These are phyloP conservation scores for Amphicarpaea edgeworthii DNA, from an alignment of 306 rosid genomes.

Conservation along the genomic window DNA sequence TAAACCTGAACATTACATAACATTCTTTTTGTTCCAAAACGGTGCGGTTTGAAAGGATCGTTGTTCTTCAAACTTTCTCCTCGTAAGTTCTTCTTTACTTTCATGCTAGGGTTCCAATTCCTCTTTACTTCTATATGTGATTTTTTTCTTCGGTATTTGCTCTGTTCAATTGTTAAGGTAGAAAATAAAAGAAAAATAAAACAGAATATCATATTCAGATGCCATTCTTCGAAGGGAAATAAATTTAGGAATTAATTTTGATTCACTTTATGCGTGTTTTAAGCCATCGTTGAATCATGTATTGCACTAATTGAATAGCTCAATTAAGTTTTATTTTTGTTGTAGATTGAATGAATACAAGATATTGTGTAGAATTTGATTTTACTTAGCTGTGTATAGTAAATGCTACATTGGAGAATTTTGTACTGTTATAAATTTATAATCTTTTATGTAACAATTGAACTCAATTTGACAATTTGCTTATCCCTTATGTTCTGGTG, in stretches of 20 bases:
- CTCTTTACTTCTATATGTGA: background rate
- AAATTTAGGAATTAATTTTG: conserved; percentile 19
- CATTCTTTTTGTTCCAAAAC: background rate
- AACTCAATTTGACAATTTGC: background rate
- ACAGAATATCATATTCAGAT: background rate
- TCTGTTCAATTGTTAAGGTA: background rate
- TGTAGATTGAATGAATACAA: background rate
- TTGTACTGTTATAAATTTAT: background rate
- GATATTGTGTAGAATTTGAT: conserved; percentile 2
- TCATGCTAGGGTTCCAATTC: conserved; percentile 29
- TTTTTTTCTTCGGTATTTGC: background rate
- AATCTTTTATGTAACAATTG: background rate
- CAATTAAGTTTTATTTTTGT: background rate
- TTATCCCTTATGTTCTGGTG: background rate
- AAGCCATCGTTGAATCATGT: background rate
- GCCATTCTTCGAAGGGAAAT: background rate
- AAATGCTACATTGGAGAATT: background rate
- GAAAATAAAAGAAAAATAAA: background rate
- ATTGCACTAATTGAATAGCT: background rate
- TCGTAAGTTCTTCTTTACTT: background rate
- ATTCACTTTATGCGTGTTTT: background rate
- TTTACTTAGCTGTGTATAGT: background rate
- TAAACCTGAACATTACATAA: background rate
- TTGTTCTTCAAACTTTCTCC: conserved; percentile 1
- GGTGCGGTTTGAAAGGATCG: background rate